Base-by-base conservation (phyloP, 345 rosid genomes). In the Schrenkiella parvula region DNA sequence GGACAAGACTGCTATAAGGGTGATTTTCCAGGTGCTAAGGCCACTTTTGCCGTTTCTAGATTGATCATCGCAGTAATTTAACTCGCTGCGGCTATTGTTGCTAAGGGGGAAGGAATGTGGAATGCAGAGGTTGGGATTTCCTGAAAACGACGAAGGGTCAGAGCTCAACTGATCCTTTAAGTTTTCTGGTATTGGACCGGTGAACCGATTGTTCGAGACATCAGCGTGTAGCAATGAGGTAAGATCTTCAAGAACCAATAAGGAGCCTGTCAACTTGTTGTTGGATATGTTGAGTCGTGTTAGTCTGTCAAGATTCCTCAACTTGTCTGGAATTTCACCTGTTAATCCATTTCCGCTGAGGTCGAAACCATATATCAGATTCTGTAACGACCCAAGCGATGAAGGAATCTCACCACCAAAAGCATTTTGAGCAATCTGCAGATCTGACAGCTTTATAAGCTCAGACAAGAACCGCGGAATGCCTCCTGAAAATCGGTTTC, bases 341-440 rank as follows among this genome's bases (percentile, higher is more conserved):
- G 52, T 82, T 28, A 92, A 73, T 26, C 86, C 74, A 57, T 84
- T 88, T 23, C 74, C 75, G 60, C 95, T 89, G 37, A 92, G 82
- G 73, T 90, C 86, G 79, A 92, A 69, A 18, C 41, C 78, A 66
- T 87, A 89, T 5, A 35, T 80, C 65, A 92, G 82, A 25, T 53
- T 60, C 75, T 29, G 51, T 73, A 87, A 51, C 1, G 72, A 79
- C 43, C 95, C 91, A 13, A 92, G 78, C 0, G 74, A 84, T 3
- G 85, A 50, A 15, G 95, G 93, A 70, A 92, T 87, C 76, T 79
- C 80, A 9, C 98, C 96, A 35, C 85, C 86, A 6, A 92, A 80
- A 19, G 38, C 56, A 74, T 89, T 92, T 63, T 84, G 87, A 42
- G 89, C 96, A 31, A 89, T 39, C 68, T 78, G 84, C 12, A 89